phyloP scores from a whole-genome alignment of 2,329 filamentous ascomycete genomes.

The Elsinoe batatas region DNA sequence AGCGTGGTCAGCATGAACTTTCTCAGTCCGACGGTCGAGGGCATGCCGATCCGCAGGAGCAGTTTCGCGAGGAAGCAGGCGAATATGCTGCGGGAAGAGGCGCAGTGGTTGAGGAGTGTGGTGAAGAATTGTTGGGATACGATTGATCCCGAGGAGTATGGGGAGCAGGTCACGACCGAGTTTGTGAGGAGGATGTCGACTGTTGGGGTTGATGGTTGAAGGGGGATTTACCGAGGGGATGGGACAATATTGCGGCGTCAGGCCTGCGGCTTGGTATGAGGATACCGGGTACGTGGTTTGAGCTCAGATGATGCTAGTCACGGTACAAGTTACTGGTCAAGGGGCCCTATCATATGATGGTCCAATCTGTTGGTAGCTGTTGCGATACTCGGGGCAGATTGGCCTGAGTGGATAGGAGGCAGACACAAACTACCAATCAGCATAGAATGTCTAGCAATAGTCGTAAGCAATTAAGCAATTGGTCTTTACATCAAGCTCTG shows the following conservation, averaged over 20 bases:
- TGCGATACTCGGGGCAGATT: neutral
- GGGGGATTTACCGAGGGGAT: neutral
- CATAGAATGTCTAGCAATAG: neutral
- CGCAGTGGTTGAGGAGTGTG: constrained; percentile 33
- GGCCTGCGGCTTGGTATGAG: neutral
- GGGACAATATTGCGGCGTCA: neutral
- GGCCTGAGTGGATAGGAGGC: neutral
- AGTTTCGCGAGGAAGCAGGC: constrained; percentile 38
- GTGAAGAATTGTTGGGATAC: constrained; percentile 35
- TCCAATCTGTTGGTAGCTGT: neutral
- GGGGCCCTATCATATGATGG: neutral
- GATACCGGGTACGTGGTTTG: neutral
- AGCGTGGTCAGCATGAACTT: constrained; percentile 12
- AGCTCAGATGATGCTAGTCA: neutral
- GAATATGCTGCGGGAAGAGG: constrained; percentile 34
- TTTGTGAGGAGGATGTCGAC: constrained; percentile 13
- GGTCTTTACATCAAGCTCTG: neutral
- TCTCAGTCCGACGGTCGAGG: constrained; percentile 17
- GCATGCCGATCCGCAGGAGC: constrained; percentile 30
- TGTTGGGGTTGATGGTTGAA: neutral
- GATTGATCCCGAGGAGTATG: constrained; percentile 17
- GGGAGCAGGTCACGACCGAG: constrained; percentile 10
- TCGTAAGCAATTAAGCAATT: neutral
- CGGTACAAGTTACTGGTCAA: too few species aligned
- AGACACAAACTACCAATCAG: neutral